phyloP scores from a whole-genome alignment of 306 rosid genomes.

The Fragaria ananassa region DNA sequence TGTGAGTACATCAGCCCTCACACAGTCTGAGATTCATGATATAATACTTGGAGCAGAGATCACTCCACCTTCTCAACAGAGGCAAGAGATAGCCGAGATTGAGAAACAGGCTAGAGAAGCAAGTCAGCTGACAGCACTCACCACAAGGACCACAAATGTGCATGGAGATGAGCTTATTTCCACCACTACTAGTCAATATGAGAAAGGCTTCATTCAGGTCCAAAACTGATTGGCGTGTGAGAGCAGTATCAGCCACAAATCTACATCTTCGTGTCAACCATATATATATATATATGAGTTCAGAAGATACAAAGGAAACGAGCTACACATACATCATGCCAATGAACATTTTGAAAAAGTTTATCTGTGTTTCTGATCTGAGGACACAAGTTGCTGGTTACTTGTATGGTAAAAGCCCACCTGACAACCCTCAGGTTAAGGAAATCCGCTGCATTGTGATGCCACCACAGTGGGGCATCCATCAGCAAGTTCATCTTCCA shows the following conservation, averaged over 20 bases:
- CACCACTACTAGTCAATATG: slow-evolving; percentile 93
- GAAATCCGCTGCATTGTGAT: slow-evolving; percentile 92
- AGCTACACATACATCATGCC: slow-evolving; percentile 98
- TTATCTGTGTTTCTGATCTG: slow-evolving; percentile 92
- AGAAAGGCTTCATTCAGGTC: slow-evolving; percentile 87
- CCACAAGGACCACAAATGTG: slow-evolving; percentile 85
- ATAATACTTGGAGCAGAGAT: slow-evolving; percentile 98
- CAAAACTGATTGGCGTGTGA: slow-evolving; percentile 99
- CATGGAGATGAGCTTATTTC: slow-evolving; percentile 91
- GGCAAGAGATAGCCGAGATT: slow-evolving; percentile 96
- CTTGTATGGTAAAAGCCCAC: slow-evolving; percentile 92
- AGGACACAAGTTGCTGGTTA: slow-evolving; percentile 94
- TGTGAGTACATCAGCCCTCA: slow-evolving; percentile 88
- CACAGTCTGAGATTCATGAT: slow-evolving; percentile 95
- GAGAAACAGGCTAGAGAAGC: slow-evolving; percentile 96
- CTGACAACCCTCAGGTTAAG: slow-evolving; percentile 96
- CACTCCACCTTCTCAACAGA: slow-evolving; percentile 97
- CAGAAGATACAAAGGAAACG: slow-evolving; percentile 98
- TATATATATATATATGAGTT: slow-evolving; percentile 83
- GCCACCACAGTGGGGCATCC: slow-evolving; percentile 98
- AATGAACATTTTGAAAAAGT: slow-evolving; percentile 88
- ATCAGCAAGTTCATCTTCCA: slow-evolving; percentile 93
- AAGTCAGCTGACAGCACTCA: slow-evolving; percentile 88
- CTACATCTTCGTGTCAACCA: slow-evolving; percentile 92
- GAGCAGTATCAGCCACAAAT: slow-evolving; percentile 97